phyloP scores from a whole-genome alignment of 139 green algal genomes.

The Yamagishiella unicocca region DNA sequence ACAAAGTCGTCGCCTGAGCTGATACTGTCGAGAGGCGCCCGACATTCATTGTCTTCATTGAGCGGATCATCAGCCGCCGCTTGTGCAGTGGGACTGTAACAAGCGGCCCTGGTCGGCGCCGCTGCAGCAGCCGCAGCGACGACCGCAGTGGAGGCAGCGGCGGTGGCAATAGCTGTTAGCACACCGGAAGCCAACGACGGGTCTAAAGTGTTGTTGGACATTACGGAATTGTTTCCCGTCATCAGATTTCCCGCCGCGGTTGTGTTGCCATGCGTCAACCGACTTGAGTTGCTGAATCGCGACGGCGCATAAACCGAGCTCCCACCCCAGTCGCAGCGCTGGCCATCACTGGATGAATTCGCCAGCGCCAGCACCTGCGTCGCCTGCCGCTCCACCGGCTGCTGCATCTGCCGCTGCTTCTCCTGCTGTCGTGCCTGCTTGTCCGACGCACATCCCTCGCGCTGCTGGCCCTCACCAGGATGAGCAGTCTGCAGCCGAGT shows the following conservation, averaged over 20 bases:
- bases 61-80: too few relatives aligned
- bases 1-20: too few relatives aligned
- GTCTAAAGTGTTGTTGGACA: not conserved
- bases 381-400: not conserved
- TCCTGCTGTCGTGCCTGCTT: not conserved
- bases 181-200: too few relatives aligned
- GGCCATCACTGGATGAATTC: not conserved
- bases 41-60: too few relatives aligned
- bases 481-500: too few relatives aligned
- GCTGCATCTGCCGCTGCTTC: not conserved
- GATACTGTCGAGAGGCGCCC: too few relatives aligned
- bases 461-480: too few relatives aligned
- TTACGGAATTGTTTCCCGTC: not conserved
- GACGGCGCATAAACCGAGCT: not conserved
- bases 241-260: not conserved
- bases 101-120: too few relatives aligned
- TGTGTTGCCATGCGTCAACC: not conserved
- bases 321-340: not conserved
- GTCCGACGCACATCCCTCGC: too few relatives aligned
- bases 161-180: too few relatives aligned
- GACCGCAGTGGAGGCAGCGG: not conserved
- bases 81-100: too few relatives aligned
- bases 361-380: not conserved
- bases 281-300: slow-evolving; percentile 7
- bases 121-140: not conserved